Percentiles rank a stretch among this genome's conserved stretches.
Conservation (phyloP, 176 grass and related monocot genomes). For the Dendrocalamus sinicus region DNA sequence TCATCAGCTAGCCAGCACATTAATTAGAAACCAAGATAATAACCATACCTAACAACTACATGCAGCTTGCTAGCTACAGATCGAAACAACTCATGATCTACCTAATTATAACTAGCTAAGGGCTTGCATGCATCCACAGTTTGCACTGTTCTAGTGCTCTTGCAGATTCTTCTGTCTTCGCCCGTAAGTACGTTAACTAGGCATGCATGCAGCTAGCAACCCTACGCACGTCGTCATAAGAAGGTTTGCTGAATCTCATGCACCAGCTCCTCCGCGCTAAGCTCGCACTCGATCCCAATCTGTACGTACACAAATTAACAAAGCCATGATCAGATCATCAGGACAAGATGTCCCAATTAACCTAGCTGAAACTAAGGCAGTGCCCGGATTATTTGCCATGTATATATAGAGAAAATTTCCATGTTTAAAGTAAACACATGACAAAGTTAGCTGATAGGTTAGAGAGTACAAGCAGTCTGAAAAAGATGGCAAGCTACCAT, state of each 20-base stretch:
- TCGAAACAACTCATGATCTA: not conserved
- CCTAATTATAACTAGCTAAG: no score
- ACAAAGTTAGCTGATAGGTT: not conserved
- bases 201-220: not conserved
- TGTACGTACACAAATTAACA: constrained; percentile 30
- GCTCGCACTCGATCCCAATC: constrained; percentile 92
- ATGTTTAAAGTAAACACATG: not conserved
- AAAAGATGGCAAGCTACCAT: not conserved
- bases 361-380: not conserved
- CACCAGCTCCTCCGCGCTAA: constrained; percentile 81
- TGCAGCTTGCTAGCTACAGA: not conserved
- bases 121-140: not conserved
- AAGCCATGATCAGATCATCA: not conserved
- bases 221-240: constrained; percentile 31
- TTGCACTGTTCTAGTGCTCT: not conserved
- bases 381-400: not conserved
- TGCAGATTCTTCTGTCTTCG: not conserved
- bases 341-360: not conserved
- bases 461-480: not conserved
- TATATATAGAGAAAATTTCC: not conserved
- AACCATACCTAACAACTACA: not conserved
- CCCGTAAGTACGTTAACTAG: not conserved
- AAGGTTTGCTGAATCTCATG: constrained; percentile 79
- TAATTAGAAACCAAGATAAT: not conserved
- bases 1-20: not conserved